A percentile compares a stretch with the other conserved stretches of the same genome.
phyloP scores from a whole-genome alignment of 2,329 filamentous ascomycete genomes.

The Penicillium sp. region DNA sequence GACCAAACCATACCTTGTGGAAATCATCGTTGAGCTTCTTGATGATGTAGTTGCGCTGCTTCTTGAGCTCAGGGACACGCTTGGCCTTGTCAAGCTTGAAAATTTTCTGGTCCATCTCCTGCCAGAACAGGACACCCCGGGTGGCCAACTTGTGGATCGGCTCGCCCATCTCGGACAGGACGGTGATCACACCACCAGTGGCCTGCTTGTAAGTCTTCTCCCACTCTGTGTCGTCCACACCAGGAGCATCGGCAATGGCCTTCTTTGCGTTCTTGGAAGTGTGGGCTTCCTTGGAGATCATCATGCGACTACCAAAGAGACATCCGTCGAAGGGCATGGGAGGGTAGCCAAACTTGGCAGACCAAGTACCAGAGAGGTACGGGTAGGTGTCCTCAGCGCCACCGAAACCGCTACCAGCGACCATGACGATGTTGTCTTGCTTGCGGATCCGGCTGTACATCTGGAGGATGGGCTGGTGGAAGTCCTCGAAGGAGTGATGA shows the following conservation, averaged over 20 bases:
- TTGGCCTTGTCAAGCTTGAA: conserved; percentile 96
- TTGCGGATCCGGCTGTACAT: conserved; percentile 89
- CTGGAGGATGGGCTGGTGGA: conserved; percentile 85
- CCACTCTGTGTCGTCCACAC: conserved; percentile 80
- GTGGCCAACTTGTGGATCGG: conserved; percentile 99
- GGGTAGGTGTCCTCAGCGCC: conserved; percentile 88
- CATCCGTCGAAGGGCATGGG: conserved; percentile 94
- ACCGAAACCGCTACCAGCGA: conserved; percentile 90
- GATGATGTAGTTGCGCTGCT: conserved; percentile 87
- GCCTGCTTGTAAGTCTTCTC: conserved; percentile 90
- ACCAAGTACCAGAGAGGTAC: conserved; percentile 87
- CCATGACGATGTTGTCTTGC: conserved; percentile 80
- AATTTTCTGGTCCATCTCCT: conserved; percentile 98
- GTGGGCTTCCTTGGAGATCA: conserved; percentile 90
- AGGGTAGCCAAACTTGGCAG: conserved; percentile 80
- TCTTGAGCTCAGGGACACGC: conserved; percentile 81
- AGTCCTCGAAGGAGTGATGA: conserved; percentile 93
- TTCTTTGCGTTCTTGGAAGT: conserved; percentile 86
- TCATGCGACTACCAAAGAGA: conserved; percentile 88
- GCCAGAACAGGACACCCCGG: conserved; percentile 93
- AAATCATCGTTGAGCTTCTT: conserved; percentile 94
- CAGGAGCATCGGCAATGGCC: conserved; percentile 82
- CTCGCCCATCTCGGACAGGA: conserved; percentile 98
- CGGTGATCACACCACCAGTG: conserved; percentile 91
- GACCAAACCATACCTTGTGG: conserved; percentile 95